phyloP scores from a whole-genome alignment of 139 green algal genomes.

The Coelastrella sp. region DNA sequence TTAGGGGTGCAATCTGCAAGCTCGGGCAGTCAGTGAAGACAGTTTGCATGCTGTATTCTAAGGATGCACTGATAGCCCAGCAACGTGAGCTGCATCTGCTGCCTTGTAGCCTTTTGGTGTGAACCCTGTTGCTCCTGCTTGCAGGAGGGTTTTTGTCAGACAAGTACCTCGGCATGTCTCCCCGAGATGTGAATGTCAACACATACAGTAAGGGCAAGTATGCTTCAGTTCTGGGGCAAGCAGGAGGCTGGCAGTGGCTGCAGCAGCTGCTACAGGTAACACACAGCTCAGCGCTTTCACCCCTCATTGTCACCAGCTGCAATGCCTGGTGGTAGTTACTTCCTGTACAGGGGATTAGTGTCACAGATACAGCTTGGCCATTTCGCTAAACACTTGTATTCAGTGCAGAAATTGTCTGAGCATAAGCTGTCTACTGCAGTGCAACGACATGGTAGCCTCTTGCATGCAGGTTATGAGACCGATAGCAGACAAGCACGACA shows the following conservation, averaged over 20 bases:
- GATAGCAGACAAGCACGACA: slow-evolving; percentile 60
- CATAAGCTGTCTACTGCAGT: background rate
- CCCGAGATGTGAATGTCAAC: slow-evolving; percentile 55
- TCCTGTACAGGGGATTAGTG: background rate
- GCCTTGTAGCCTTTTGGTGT: background rate
- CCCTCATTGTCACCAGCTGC: background rate
- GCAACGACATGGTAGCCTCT: background rate
- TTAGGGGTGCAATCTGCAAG: too few species aligned
- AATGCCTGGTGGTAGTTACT: background rate
- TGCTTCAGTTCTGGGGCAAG: slow-evolving; percentile 69
- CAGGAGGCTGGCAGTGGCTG: slow-evolving; percentile 84
- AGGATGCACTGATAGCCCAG: too few species aligned
- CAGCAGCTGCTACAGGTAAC: slow-evolving; percentile 72
- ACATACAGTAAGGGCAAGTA: slow-evolving; percentile 82
- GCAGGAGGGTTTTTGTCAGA: slow-evolving; percentile 62
- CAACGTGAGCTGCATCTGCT: too few species aligned
- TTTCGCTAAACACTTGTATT: background rate
- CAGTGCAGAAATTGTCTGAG: background rate
- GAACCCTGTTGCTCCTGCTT: slow-evolving; percentile 46
- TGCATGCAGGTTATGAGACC: slow-evolving; percentile 29
- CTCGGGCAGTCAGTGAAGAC: too few species aligned
- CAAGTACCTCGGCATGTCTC: slow-evolving; percentile 61
- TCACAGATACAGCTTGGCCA: background rate
- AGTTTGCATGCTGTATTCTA: too few species aligned
- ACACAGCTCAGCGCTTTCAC: background rate